Conservation (phyloP, 2,329 filamentous ascomycete genomes). For the Pezicula radicicola region DNA sequence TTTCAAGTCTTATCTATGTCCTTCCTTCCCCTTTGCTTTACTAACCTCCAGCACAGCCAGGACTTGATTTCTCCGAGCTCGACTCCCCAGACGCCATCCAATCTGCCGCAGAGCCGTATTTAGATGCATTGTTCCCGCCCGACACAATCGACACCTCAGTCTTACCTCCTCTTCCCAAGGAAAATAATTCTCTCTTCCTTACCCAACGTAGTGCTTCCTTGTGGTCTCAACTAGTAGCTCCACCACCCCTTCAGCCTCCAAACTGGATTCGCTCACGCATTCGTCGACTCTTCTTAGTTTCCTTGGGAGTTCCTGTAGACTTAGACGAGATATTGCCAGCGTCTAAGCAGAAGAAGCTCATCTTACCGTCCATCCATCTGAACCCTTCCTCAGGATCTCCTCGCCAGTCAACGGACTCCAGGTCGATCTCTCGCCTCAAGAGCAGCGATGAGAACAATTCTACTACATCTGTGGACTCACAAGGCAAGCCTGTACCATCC, state of each 20-base stretch:
- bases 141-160: conserved; percentile 49
- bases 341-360: conserved; percentile 95
- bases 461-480: conserved; percentile 56
- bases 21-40: conserved; percentile 11
- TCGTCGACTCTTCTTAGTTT: conserved; percentile 90
- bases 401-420: conserved; percentile 52
- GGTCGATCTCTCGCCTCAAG: conserved; percentile 24
- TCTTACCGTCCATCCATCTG: conserved; percentile 73
- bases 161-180: conserved; percentile 39
- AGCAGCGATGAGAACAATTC: conserved; percentile 46
- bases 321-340: conserved; percentile 96
- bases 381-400: conserved; percentile 47
- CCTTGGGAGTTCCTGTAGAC: conserved; percentile 91
- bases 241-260: conserved; percentile 88
- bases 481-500: conserved; percentile 48
- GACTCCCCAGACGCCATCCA: conserved; percentile 56
- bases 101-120: conserved; percentile 60
- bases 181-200: conserved; percentile 64
- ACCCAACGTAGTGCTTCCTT: conserved; percentile 85
- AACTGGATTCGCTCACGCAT: conserved; percentile 98
- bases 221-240: conserved; percentile 94
- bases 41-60: conserved; percentile 44
- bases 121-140: conserved; percentile 63
- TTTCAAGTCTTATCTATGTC: conserved; percentile 1
- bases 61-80: conserved; percentile 65